phyloP scores from a whole-genome alignment of 2,329 filamentous ascomycete species.

The Neonectria hederae region DNA sequence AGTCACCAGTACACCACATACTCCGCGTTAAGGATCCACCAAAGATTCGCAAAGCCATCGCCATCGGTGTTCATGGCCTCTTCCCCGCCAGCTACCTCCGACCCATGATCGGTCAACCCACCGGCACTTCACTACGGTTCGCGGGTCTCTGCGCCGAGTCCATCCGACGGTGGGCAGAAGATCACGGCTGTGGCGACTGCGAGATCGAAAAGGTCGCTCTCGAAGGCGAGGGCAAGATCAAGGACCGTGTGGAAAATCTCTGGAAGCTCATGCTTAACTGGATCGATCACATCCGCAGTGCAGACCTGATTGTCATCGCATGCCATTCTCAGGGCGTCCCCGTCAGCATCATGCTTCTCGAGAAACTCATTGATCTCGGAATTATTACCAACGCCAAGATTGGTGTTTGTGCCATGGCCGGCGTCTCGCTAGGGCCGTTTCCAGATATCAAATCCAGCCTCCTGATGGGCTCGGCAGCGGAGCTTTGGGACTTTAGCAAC shows the following conservation, averaged over 20 bases:
- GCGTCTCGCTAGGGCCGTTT: slow-evolving; percentile 93
- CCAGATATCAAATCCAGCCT: slow-evolving; percentile 90
- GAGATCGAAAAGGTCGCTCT: slow-evolving; percentile 94
- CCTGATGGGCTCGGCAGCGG: slow-evolving; percentile 88
- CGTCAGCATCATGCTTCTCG: slow-evolving; percentile 89
- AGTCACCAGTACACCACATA: slow-evolving; percentile 73
- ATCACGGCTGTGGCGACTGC: slow-evolving; percentile 75
- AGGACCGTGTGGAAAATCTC: slow-evolving; percentile 86
- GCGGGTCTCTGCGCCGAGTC: slow-evolving; percentile 86
- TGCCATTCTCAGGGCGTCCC: slow-evolving; percentile 97
- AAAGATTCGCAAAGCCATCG: slow-evolving; percentile 84
- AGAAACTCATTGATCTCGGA: slow-evolving; percentile 90
- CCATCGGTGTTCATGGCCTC: slow-evolving; percentile 93
- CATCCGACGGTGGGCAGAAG: slow-evolving; percentile 83
- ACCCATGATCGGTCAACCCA: slow-evolving; percentile 93
- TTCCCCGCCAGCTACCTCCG: slow-evolving; percentile 89
- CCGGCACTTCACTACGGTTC: slow-evolving; percentile 93
- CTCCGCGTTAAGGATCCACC: slow-evolving; percentile 74
- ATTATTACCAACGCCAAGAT: slow-evolving; percentile 81
- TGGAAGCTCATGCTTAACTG: slow-evolving; percentile 96
- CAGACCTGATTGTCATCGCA: slow-evolving; percentile 90
- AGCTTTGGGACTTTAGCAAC: slow-evolving; percentile 93
- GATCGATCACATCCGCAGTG: slow-evolving; percentile 87
- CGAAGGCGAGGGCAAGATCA: slow-evolving; percentile 93
- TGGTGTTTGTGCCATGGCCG: slow-evolving; percentile 89